Evolutionary conservation across 1,284 basidiomycete species (phyloP), one percentile per base, ranked within the genome.

Genomic region (Coniferiporia weirii): DNA sequence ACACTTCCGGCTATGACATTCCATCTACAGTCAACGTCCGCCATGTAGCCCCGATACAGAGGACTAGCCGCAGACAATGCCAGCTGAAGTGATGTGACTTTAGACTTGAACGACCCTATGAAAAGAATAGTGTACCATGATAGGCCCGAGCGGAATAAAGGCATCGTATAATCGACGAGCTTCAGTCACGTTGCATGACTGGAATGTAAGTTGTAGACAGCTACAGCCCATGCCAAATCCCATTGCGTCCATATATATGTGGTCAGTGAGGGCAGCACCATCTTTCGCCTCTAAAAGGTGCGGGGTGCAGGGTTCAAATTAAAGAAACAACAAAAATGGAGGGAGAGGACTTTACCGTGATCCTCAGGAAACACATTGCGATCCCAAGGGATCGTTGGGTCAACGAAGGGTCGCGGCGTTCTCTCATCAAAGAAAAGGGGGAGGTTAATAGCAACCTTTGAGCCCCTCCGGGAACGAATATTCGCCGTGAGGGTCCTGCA

Each of bases 181-280:
- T 72, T 99, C 95, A 46, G 83, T 79, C 32, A 99, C 86, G 72
- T 94, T 93, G 73, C 91, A 96, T 0, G 95, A 91, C 72, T 99
- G 97, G 77, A 99, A 98, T 3, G 97, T 99, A 64, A 99, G 82
- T 70, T 99, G 97, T 54, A 99, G 77, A 73, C 97, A 99, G 69
- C 93, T 97, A 69, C 96, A 98, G 2, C 97, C 97, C 96, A 98
- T 99, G 48, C 97, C 97, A 72, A 99, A 99, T 22, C 95, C 96
- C 97, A 98, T 98, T 1, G 97, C 95, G 73, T 99, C 97, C 80
- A 99, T 85, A 73, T 99, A 99, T 66, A 99, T 95, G 73, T 98
- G 95, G 71, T 96, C 88, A 12, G 80, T 77, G 53, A 91, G 79
- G 9, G 95, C 95, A 9, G 93, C 93, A 4, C 93, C 94, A 59